Conservation (phyloP, 192 early-diverging fungal genomes). For the Dissophora globulifera region DNA sequence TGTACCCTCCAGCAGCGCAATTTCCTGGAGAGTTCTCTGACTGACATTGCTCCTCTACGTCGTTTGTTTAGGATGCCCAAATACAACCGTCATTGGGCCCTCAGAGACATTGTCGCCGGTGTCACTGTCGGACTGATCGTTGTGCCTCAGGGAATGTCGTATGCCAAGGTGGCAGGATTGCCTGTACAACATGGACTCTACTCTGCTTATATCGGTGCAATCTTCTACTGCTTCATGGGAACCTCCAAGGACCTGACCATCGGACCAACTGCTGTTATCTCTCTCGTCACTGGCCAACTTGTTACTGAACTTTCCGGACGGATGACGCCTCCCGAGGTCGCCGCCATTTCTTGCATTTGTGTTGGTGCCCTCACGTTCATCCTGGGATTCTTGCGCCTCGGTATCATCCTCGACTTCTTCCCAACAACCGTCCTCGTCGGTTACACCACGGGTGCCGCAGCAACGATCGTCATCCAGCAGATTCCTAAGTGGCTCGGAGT, state of each 20-base stretch:
- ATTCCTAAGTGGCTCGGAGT: slow-evolving; percentile 84
- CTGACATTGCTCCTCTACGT: not conserved
- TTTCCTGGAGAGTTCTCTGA: too few species aligned
- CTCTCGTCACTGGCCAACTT: slow-evolving; percentile 78
- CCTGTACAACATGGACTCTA: slow-evolving; percentile 82
- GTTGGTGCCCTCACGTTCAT: slow-evolving; percentile 74
- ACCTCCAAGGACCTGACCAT: slow-evolving; percentile 82
- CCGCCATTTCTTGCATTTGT: slow-evolving; percentile 68
- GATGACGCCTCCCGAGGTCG: slow-evolving; percentile 66
- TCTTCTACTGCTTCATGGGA: slow-evolving; percentile 77
- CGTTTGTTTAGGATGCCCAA: slow-evolving; percentile 34
- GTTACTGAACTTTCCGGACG: slow-evolving; percentile 55
- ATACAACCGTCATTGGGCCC: slow-evolving; percentile 58
- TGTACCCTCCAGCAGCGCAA: too few species aligned
- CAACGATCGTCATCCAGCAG: slow-evolving; percentile 85
- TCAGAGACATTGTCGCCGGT: slow-evolving; percentile 73
- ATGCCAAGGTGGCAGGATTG: slow-evolving; percentile 76
- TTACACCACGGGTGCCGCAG: slow-evolving; percentile 87
- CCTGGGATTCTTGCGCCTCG: slow-evolving; percentile 84
- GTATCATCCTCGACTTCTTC: slow-evolving; percentile 90
- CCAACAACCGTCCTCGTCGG: slow-evolving; percentile 84
- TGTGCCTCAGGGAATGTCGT: slow-evolving; percentile 77
- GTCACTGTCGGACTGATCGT: slow-evolving; percentile 81
- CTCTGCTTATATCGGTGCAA: slow-evolving; percentile 70
- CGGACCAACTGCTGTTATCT: slow-evolving; percentile 83